Percentiles rank a stretch among this genome's conserved stretches.
Conservation (phyloP, 148 eudicot species). For the Rhododendron simsii region DNA sequence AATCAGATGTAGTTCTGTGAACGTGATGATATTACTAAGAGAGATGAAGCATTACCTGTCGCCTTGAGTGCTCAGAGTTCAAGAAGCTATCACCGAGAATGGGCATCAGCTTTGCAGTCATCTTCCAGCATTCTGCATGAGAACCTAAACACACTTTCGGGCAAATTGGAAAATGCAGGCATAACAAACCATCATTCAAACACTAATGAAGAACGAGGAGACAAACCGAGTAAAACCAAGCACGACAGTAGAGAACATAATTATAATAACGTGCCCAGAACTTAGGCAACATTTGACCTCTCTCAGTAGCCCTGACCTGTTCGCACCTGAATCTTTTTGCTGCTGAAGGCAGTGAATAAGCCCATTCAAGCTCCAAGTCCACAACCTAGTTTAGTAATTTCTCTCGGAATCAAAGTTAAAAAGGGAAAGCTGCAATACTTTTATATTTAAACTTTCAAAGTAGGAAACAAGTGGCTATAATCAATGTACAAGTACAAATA, state of each 20-base stretch:
- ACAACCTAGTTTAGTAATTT: not conserved
- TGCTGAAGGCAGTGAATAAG: not conserved
- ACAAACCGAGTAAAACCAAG: slow-evolving; percentile 32
- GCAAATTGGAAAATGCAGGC: not conserved
- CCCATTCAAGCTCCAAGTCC: slow-evolving; percentile 5
- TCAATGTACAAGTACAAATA: not conserved
- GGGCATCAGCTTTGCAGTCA: slow-evolving; percentile 60
- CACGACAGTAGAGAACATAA: slow-evolving; percentile 47
- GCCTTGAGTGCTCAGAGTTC: slow-evolving; percentile 63
- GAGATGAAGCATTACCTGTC: slow-evolving; percentile 36
- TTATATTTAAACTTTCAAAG: not conserved
- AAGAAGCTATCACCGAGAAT: slow-evolving; percentile 80
- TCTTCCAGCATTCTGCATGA: slow-evolving; percentile 63
- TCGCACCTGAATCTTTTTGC: slow-evolving; percentile 21
- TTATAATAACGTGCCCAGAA: slow-evolving; percentile 54
- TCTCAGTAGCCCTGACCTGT: slow-evolving; percentile 69
- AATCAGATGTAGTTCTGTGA: not conserved
- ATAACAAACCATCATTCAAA: not conserved
- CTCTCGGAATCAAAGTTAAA: not conserved
- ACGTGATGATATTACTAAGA: not conserved
- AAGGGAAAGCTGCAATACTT: not conserved
- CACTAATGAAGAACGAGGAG: not conserved
- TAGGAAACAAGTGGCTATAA: not conserved
- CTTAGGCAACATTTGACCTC: slow-evolving; percentile 60
- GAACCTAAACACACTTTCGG: not conserved